phyloP scores from a whole-genome alignment of 1,139 yeast species.

The Debaryomyces sp. region DNA sequence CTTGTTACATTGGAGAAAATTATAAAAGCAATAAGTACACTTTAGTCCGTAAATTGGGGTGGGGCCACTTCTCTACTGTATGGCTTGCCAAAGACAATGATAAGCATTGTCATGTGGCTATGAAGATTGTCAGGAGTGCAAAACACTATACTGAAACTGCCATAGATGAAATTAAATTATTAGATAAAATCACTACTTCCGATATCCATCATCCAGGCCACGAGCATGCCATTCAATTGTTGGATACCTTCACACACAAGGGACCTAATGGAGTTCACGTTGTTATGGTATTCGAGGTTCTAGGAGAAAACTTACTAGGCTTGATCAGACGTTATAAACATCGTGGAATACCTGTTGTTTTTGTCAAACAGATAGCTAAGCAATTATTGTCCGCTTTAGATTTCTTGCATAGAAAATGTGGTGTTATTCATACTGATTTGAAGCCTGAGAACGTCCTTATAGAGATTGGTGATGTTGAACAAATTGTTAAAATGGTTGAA shows the following conservation, averaged over 20 bases:
- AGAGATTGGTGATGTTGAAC: conserved; percentile 78
- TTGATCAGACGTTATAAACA: conserved; percentile 68
- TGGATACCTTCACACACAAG: conserved; percentile 66
- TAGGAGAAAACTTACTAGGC: conserved; percentile 80
- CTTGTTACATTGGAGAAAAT: conserved; percentile 74
- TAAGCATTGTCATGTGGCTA: conserved; percentile 69
- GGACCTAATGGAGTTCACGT: conserved; percentile 81
- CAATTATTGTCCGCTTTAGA: conserved; percentile 78
- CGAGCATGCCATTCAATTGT: conserved; percentile 61
- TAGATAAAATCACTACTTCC: conserved; percentile 48
- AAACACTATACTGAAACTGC: conserved; percentile 83
- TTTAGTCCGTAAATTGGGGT: conserved; percentile 68
- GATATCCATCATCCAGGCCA: conserved; percentile 66
- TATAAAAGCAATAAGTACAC: conserved; percentile 64
- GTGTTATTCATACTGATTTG: conserved; percentile 88
- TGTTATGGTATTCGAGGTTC: conserved; percentile 86
- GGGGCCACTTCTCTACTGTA: conserved; percentile 57
- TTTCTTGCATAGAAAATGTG: conserved; percentile 80
- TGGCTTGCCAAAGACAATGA: conserved; percentile 58
- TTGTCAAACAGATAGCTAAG: conserved; percentile 80
- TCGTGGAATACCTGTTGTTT: conserved; percentile 71
- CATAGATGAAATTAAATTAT: conserved; percentile 70
- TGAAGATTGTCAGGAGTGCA: conserved; percentile 81
- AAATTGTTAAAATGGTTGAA: conserved; percentile 60
- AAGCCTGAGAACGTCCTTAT: conserved; percentile 89